Base-by-base conservation (phyloP, 345 rosid species). In the Excoecaria cochinchinensis region DNA sequence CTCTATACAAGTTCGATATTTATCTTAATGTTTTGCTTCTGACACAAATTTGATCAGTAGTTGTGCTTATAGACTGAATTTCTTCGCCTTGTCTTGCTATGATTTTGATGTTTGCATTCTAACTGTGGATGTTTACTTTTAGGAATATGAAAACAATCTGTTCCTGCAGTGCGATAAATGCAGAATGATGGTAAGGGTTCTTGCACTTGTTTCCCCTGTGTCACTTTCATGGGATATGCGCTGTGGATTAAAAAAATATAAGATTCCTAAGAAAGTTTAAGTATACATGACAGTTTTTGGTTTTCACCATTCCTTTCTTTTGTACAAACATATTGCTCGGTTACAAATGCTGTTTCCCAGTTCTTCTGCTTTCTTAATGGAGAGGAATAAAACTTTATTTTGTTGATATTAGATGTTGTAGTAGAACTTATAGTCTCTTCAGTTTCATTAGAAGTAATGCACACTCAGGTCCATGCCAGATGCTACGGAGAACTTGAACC, bases 91-190 rank as follows among this genome's bases (percentile, higher is more conserved):
- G 0, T 19, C 36, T 22, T 51, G 3, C 51, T 44, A 14, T 51
- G 24, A 69, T 31, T 57, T 25, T 52, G n/a, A 22, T 69, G 21
- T 48, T 72, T 67, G 14, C 24, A n/a, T 61, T 71, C 82, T 86
- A 53, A 85, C 75, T 69, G 40, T 22, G 12, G 59, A 60, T 69
- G 9, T 85, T 48, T 74, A 19, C 63, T 84, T 77, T 71, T 82
- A 95, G 98, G 97, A 94, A 86, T 94, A 92, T 42, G 97, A 92
- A 76, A 89, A 90, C 90, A 94, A 94, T 86, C 81, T 94, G 77
- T 94, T 94, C 84, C 87, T 94, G 85, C 97, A 94, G 83, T 94
- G 98, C 79, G 98, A 94, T 84, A 94, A 92, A 80, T 94, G 98
- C 92, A 87, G 97, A 89, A 94, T 94, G 87, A 94, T 94, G 98